Base-by-base conservation (phyloP, 2,329 filamentous ascomycete species). In the Teratosphaeria gauchensis region DNA sequence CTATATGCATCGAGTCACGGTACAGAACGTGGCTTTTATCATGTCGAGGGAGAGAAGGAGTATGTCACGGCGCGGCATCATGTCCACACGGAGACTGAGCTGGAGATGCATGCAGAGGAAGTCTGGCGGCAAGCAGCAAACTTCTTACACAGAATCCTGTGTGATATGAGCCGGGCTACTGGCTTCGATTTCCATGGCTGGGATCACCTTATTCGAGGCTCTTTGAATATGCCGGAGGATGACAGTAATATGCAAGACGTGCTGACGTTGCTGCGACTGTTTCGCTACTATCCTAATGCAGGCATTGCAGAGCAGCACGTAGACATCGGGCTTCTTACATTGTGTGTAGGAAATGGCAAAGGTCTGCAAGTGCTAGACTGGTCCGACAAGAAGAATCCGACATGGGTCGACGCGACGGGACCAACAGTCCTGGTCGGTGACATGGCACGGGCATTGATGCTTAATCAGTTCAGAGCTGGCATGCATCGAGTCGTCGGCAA, bases 11-110 rank as follows among this genome's bases (percentile, higher is more conserved):
- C 63, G 2, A 62, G 62, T n/a, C 57, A 58, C 28, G 66, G 66
- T 3, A 69, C 66, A 5, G 68, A 70, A 56, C 62, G 64, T 32
- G 68, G 68, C 3, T 68, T 65, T 54, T 69, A 69, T 56, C 51
- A 56, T 12, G 64, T 69, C 6, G 52, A 54, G 11, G 55, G 59
- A 21, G 66, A 70, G 55, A 69, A 70, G 55, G 65, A 69, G 54
- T 70, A 69, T 51, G 28, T 69, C 35, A 70, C 68, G 1, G 59
- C 69, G 33, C 66, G 68, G 8, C 62, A 64, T 59, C 56, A 30
- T 21, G 52, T 30, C 31, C 33, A 57, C 12, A 54, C 33, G 31
- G 33, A 19, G 33, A 62, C 42, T 54, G 61, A 38, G 28, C 42
- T 42, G 52, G 58, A 55, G 46, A 38, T 3, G n/a, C 16, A 52